phyloP scores from a whole-genome alignment of 2,329 filamentous ascomycete species.

The Curvularia sp. region DNA sequence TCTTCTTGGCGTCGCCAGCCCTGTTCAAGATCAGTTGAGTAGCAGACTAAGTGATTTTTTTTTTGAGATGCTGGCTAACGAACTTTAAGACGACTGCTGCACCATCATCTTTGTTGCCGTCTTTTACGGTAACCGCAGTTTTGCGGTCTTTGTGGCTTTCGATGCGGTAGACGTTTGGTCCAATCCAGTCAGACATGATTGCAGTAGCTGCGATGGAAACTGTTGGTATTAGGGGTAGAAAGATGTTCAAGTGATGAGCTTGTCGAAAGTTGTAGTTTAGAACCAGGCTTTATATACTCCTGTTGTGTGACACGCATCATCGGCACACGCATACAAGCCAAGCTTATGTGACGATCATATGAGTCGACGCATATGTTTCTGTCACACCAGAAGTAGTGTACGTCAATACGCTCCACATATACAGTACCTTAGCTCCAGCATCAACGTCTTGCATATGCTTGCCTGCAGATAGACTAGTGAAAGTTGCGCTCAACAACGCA shows the following conservation, averaged over 20 bases:
- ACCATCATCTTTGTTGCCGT: neutral
- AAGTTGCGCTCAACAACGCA: neutral
- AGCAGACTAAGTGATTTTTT: neutral
- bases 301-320: neutral
- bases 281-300: neutral
- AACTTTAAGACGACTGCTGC: neutral
- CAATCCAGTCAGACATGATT: slow-evolving; percentile 5
- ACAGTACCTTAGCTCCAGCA: neutral
- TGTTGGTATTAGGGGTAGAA: neutral
- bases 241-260: neutral
- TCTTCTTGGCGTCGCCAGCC: neutral
- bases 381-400: neutral
- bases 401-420: neutral
- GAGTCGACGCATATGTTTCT: neutral
- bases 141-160: slow-evolving; percentile 1
- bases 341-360: neutral
- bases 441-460: neutral
- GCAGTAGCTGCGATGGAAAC: neutral
- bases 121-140: neutral
- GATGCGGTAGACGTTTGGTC: neutral
- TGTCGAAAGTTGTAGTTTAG: neutral
- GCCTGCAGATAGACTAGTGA: neutral
- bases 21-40: neutral
- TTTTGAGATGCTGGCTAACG: neutral
- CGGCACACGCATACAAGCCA: neutral